Evolutionary conservation across 148 eudicot genomes (phyloP).

Genomic region (Silene latifolia): DNA sequence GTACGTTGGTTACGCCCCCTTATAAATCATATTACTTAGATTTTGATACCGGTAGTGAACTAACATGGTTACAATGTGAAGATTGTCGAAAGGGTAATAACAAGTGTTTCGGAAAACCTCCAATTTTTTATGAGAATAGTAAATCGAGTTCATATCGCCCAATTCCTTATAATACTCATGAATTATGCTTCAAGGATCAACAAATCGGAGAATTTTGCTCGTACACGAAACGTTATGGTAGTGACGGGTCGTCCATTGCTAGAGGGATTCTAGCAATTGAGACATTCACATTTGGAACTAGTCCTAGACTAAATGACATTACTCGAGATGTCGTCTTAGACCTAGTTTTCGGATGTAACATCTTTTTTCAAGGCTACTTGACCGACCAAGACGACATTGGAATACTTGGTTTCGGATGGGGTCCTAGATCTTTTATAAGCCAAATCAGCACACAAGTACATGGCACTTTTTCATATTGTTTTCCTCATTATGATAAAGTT

Average conservation of each 20-base stretch:
- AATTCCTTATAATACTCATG: background rate
- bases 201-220: background rate
- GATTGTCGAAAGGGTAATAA: background rate
- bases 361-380: background rate
- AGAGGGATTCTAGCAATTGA: slow-evolving; percentile 1
- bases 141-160: slow-evolving; percentile 7
- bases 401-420: slow-evolving; percentile 13
- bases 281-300: slow-evolving; percentile 11
- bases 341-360: slow-evolving; percentile 15
- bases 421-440: slow-evolving; percentile 5
- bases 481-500: background rate
- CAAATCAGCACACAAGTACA: background rate
- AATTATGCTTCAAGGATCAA: background rate
- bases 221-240: background rate
- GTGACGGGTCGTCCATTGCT: too few species aligned
- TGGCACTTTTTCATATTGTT: slow-evolving; percentile 12
- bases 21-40: background rate
- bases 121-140: background rate
- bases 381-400: background rate
- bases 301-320: too few species aligned
- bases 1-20: background rate
- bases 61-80: slow-evolving; percentile 1
- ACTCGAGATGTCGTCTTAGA: background rate
- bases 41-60: background rate
- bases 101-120: background rate